A percentile compares a stretch with the other conserved stretches of the same genome.
These are phyloP conservation scores for Phaeotremella fagi DNA, from an alignment of 768 basidiomycete species.

Conservation along the genomic window DNA sequence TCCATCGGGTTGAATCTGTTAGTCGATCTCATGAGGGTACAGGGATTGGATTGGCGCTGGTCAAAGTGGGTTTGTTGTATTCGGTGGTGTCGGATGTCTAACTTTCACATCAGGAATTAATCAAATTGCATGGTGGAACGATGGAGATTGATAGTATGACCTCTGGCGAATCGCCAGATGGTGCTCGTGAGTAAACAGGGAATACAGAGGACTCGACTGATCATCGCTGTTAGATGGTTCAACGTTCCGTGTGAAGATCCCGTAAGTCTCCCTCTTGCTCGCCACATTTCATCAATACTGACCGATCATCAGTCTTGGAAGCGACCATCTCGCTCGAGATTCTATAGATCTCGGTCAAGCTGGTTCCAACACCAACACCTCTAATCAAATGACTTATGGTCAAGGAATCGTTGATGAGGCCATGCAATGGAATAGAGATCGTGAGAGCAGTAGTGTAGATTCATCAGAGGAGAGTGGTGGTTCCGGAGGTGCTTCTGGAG, in stretches of 20 bases:
- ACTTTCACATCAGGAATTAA: constrained; percentile 41
- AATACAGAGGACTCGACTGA: constrained; percentile 6
- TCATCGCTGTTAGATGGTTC: constrained; percentile 40
- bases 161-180: constrained; percentile 36
- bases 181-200: constrained; percentile 22
- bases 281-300: neutral
- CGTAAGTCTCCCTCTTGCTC: constrained; percentile 30
- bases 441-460: constrained; percentile 15
- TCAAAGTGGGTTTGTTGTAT: constrained; percentile 32
- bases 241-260: constrained; percentile 46
- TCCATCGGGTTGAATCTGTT: constrained; percentile 48
- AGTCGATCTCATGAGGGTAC: constrained; percentile 49
- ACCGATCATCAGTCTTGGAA: constrained; percentile 29
- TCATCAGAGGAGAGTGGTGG: constrained; percentile 28
- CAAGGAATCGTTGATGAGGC: constrained; percentile 50
- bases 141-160: constrained; percentile 44
- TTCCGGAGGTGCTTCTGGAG: constrained; percentile 20
- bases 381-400: constrained; percentile 35
- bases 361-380: neutral
- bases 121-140: constrained; percentile 49
- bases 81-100: neutral
- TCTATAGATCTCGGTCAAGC: constrained; percentile 31
- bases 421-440: constrained; percentile 45
- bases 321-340: constrained; percentile 45
- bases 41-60: constrained; percentile 49